Evolutionary conservation across 805 yeast genomes (phyloP).

Genomic region (Teunomyces cretensis): DNA sequence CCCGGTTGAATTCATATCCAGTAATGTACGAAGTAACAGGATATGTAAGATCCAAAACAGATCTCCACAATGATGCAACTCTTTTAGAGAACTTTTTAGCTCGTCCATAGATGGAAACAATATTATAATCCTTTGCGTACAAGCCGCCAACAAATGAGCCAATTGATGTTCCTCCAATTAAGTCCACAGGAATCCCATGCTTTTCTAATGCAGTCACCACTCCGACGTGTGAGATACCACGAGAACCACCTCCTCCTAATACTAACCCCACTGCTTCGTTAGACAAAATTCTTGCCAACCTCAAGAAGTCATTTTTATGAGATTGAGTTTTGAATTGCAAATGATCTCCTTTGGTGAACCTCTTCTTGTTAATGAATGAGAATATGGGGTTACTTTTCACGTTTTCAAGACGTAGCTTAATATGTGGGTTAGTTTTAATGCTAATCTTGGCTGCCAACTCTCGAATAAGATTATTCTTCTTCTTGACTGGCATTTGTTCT

Average conservation of each 20-base stretch:
- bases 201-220: constrained; percentile 88
- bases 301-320: constrained; percentile 84
- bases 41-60: constrained; percentile 79
- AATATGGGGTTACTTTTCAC: constrained; percentile 30
- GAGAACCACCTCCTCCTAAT: constrained; percentile 96
- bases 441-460: constrained; percentile 38
- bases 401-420: constrained; percentile 31
- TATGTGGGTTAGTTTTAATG: constrained; percentile 32
- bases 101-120: constrained; percentile 87
- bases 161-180: constrained; percentile 94
- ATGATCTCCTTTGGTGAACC: constrained; percentile 18
- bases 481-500: constrained; percentile 10
- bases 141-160: constrained; percentile 96
- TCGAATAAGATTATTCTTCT: constrained; percentile 25
- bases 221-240: constrained; percentile 92
- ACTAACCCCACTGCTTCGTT: constrained; percentile 95
- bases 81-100: constrained; percentile 84
- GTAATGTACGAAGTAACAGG: constrained; percentile 95
- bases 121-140: constrained; percentile 87
- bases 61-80: constrained; percentile 83
- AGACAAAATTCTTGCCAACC: constrained; percentile 85
- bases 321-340: constrained; percentile 35
- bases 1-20: constrained; percentile 95
- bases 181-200: constrained; percentile 88
- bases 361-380: constrained; percentile 24